Evolutionary conservation across 1,284 basidiomycete species (phyloP), one percentile per base, ranked within the genome.

Genomic region (Cystobasidium sp.): DNA sequence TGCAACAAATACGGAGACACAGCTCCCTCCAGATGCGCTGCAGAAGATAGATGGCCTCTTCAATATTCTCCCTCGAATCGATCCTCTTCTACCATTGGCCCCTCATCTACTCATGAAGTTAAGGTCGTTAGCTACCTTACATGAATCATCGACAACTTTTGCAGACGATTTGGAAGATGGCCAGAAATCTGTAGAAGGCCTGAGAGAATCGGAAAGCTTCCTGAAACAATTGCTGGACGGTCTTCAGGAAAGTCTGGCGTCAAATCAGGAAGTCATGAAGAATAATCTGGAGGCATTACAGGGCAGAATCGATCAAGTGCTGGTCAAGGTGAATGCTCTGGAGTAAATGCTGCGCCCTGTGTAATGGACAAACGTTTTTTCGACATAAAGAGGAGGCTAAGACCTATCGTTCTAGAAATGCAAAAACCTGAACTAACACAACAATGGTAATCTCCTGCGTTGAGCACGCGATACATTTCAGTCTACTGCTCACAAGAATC

Each of bases 61-160:
- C n/a, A 88, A 90, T 0, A 83, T 97, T 41, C 85, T 97, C 31
- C 80, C 80, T 14, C 89, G 94, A 0, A 86, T 99, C 0, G 90
- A 91, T 20, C 93, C 94, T 0, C 87, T 93, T 0, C 85, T 98
- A 0, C 94, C 96, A 0, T 90, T 97, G 74, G 89, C 97, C 10
- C 93, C 94, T 0, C 91, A 94, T 73, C 89, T 99, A n/a, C 87
- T 99, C 22, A 88, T 89, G 0, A 89, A 96, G 3, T 84, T 99
- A 41, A 88, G 91, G 61, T 94, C 93, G 10, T 86, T 99, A 9
- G 89, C 92, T 1, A 82, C 88, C 0, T 83, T 99, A 74, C 96
- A 99, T 81, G 86, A 90, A 0, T 89, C 91, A 56, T 92, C 95
- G 0, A 86, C 89, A 0, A 87, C 89, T 18, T 93, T 97, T 53